phyloP scores from a whole-genome alignment of 2,329 filamentous ascomycete genomes.

The Verticillium albo-atrum region DNA sequence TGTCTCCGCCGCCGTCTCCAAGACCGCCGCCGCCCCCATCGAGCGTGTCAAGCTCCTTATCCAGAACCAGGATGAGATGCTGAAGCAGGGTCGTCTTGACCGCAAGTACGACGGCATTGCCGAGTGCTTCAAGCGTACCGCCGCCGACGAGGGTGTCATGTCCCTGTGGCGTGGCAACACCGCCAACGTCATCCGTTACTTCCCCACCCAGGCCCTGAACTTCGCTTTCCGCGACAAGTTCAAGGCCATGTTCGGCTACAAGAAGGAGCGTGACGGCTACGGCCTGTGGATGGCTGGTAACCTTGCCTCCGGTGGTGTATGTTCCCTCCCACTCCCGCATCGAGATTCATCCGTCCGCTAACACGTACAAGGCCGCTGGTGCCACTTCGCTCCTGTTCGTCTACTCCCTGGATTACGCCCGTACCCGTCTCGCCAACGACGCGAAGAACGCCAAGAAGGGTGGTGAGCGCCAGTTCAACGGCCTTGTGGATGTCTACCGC shows the following conservation, averaged over 20 bases:
- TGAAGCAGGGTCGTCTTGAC: constrained; percentile 97
- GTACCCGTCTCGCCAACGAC: constrained; percentile 99
- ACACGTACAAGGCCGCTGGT: constrained; percentile 72
- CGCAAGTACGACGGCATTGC: constrained; percentile 90
- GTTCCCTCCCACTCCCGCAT: constrained; percentile 29
- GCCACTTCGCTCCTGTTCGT: constrained; percentile 99
- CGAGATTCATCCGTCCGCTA: background rate
- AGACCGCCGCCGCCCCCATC: constrained; percentile 99
- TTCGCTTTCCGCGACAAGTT: constrained; percentile 99
- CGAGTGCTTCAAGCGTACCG: constrained; percentile 95
- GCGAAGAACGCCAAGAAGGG: constrained; percentile 96
- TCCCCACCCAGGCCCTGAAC: constrained; percentile 99
- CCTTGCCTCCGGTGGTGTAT: constrained; percentile 99
- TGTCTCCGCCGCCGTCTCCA: constrained; percentile 99
- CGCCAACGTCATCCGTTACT: constrained; percentile 99
- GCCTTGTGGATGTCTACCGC: constrained; percentile 98
- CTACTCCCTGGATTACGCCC: constrained; percentile 99
- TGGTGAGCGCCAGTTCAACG: constrained; percentile 99
- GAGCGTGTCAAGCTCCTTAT: constrained; percentile 99
- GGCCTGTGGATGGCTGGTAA: constrained; percentile 99
- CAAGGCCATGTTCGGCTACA: constrained; percentile 99
- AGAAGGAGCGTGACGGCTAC: constrained; percentile 99
- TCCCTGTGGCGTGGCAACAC: constrained; percentile 99
- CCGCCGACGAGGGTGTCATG: constrained; percentile 85
- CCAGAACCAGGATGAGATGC: constrained; percentile 99